These are phyloP conservation scores for Heracleum sosnowskyi DNA, from an alignment of 129 eudicot species.

Conservation along the genomic window DNA sequence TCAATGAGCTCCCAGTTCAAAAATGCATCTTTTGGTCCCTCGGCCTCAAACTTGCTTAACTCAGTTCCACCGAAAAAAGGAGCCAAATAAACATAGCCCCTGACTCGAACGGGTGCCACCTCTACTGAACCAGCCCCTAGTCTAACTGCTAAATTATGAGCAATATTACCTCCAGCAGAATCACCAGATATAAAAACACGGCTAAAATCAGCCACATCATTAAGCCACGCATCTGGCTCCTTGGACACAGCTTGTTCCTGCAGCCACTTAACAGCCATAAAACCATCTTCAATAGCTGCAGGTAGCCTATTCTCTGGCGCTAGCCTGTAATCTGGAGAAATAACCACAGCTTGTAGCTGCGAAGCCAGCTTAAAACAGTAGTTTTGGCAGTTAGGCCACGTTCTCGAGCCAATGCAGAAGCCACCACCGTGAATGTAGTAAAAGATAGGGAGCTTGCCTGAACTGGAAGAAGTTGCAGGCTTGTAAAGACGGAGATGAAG, in stretches of 20 bases:
- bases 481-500: slow-evolving; percentile 70
- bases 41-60: slow-evolving; percentile 52
- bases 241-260: slow-evolving; percentile 39
- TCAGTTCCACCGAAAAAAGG: slow-evolving; percentile 77
- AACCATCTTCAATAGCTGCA: slow-evolving; percentile 65
- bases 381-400: slow-evolving; percentile 86
- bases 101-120: slow-evolving; percentile 51
- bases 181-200: slow-evolving; percentile 63
- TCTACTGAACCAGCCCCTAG: slow-evolving; percentile 43
- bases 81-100: slow-evolving; percentile 65
- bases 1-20: slow-evolving; percentile 71
- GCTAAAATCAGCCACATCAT: slow-evolving; percentile 47
- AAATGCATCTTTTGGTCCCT: slow-evolving; percentile 73
- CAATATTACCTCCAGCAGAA: slow-evolving; percentile 82
- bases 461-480: slow-evolving; percentile 29
- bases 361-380: slow-evolving; percentile 59
- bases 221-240: slow-evolving; percentile 54
- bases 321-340: slow-evolving; percentile 71
- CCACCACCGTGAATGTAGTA: slow-evolving; percentile 87
- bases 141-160: slow-evolving; percentile 64
- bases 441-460: slow-evolving; percentile 49
- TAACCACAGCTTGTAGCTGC: slow-evolving; percentile 51
- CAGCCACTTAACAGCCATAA: slow-evolving; percentile 62
- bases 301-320: slow-evolving; percentile 73
- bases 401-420: slow-evolving; percentile 72